Evolutionary conservation across 805 yeast genomes (phyloP), one percentile per base, ranked within the genome.

Genomic region (Schwanniomyces polymorphus): DNA sequence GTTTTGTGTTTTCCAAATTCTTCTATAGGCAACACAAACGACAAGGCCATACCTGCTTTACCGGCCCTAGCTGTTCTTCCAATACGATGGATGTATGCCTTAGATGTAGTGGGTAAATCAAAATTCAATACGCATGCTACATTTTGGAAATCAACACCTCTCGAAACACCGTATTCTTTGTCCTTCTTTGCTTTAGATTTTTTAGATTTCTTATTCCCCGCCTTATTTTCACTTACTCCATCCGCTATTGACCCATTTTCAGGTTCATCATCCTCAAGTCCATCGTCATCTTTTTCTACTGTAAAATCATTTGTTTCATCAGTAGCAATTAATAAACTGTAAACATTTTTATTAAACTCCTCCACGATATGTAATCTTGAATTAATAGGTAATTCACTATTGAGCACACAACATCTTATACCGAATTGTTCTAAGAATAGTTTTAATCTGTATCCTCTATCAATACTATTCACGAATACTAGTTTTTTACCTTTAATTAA

Each of bases 51-150:
- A 48, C 99, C 99, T 1, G 94, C 78, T 63, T 89, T 91, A 45
- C 97, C 97, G 7, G 97, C 98, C 70, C 99, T 84, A 5, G 99
- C 99, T 4, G 99, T 94, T 74, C 99, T 84, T 43, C 99, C 99
- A 31, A 94, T 81, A 63, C 99, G 81, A 67, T 94, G 99, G 27
- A 90, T 85, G 63, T 94, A 94, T 2, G 96, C 82, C 62, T 86
- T 87, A 5, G 97, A 85, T 8, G 95, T 84, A 3, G 88, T 80
- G 35, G 99, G 99, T 57, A 94, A 74, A 64, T 94, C 99, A 65
- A 94, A 94, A 68, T 94, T 94, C 54, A 94, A 74, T 7, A 94
- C 99, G 72, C 98, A 94, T 7, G 97, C 94, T 49, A 94, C 98
- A 59, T 94, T 92, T 58, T 81, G 85, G 76, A 94, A 94, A 69